Percentiles rank a stretch among this genome's conserved stretches.
phyloP scores from a whole-genome alignment of 129 eudicot genomes.

The Daucus carota region DH1_v3.0 NC_030383.2:60990501-60991000 shows the following conservation, averaged over 20 bases:
- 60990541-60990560: too few relatives aligned
- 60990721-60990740: neutral
- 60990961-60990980: neutral
- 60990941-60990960: neutral
- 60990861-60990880: constrained; percentile 38
- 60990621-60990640: too few relatives aligned
- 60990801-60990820: constrained; percentile 48
- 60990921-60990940: neutral
- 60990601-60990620: too few relatives aligned
- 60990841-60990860: constrained; percentile 68
- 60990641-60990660: too few relatives aligned
- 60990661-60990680: too few relatives aligned
- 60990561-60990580: too few relatives aligned
- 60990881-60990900: constrained; percentile 8
- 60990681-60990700: too few relatives aligned
- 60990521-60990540: too few relatives aligned
- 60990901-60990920: constrained; percentile 18
- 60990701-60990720: neutral
- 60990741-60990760: constrained; percentile 15
- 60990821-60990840: constrained; percentile 56
- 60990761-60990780: constrained; percentile 36
- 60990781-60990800: constrained; percentile 46
- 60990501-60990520: too few relatives aligned
- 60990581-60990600: too few relatives aligned
- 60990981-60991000: neutral